Evolutionary conservation across 164 flowering plant genomes (phyloP).

Genomic region (grape (Vitis vinifera)): ASM3070453v1 NC_081811.1:15115001-15115500

Average conservation of each 20-base stretch:
- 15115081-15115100: no score
- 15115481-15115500: no score
- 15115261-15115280: conserved; percentile 38
- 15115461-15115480: neutral
- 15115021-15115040: no score
- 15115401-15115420: conserved; percentile 83
- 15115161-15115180: neutral
- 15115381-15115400: conserved; percentile 74
- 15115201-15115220: neutral
- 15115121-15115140: no score
- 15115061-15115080: no score
- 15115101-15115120: no score
- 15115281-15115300: conserved; percentile 93
- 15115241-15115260: neutral
- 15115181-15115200: neutral
- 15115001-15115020: no score
- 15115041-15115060: no score
- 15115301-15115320: conserved; percentile 84
- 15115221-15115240: neutral
- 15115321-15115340: conserved; percentile 66
- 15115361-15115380: conserved; percentile 91
- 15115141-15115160: neutral
- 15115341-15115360: conserved; percentile 78
- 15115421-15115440: conserved; percentile 65
- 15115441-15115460: neutral